Conservation (phyloP, 768 basidiomycete species). For the Mycena indigotica region DNA sequence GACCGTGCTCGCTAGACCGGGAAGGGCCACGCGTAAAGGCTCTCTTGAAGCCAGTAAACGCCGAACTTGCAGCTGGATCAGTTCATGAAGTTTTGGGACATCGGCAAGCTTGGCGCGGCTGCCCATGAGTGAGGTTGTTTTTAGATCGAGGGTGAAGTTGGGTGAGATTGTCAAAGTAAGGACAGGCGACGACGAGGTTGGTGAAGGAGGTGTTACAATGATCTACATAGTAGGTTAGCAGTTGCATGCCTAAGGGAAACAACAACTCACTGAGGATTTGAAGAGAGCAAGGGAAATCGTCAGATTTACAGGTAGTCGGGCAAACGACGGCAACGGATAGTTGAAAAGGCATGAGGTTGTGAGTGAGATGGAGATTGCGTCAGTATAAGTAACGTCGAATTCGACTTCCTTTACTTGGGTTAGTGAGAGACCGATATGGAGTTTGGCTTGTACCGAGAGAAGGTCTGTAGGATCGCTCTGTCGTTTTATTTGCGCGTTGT, state of each 20-base stretch:
- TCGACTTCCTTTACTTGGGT: constrained; percentile 62
- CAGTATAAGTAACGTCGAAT: constrained; percentile 83
- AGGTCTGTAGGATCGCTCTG: constrained; percentile 25
- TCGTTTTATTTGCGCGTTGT: constrained; percentile 61
- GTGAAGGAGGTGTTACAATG: constrained; percentile 60
- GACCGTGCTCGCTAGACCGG: constrained; percentile 53
- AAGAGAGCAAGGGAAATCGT: constrained; percentile 78
- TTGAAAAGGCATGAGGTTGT: constrained; percentile 85
- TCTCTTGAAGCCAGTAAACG: constrained; percentile 59
- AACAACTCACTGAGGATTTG: constrained; percentile 57
- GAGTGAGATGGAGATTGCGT: constrained; percentile 79
- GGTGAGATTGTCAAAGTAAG: constrained; percentile 78
- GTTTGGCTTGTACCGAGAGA: constrained; percentile 33
- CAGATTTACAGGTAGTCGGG: constrained; percentile 78
- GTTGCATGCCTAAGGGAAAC: constrained; percentile 4
- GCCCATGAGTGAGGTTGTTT: constrained; percentile 90
- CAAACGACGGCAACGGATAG: constrained; percentile 82
- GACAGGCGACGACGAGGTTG: constrained; percentile 55
- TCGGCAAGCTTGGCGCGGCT: constrained; percentile 97
- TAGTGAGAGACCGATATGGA: constrained; percentile 13
- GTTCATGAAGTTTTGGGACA: constrained; percentile 94
- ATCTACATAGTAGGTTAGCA: constrained; percentile 45
- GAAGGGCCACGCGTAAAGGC: constrained; percentile 69
- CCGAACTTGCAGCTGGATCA: constrained; percentile 85
- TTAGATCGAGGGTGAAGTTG: constrained; percentile 83